Base-by-base conservation (phyloP, 345 rosid species). In the Anastatica hierochuntica region DNA sequence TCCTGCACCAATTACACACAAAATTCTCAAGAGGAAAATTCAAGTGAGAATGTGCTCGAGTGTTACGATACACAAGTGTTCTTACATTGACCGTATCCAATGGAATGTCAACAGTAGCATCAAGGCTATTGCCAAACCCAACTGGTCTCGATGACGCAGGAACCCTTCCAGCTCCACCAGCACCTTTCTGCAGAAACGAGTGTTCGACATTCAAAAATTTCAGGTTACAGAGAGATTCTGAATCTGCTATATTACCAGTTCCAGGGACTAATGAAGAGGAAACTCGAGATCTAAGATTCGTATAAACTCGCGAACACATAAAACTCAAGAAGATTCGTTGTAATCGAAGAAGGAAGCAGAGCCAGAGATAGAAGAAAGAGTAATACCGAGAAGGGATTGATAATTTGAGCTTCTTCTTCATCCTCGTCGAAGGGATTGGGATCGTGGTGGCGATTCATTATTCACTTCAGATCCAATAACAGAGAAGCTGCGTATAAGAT, bases 311-410 rank as follows among this genome's bases (percentile, higher is more conserved):
- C 27, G 17, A 43, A 44, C 12, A 14, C 48, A 29, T 5, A 40
- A 37, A 50, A 1, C 40, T 8, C 14, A 1, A 13, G 5, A 1
- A 13, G 4, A 43, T 4, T 3, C 37, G 34, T 17, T 31, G 3
- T 13, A 39, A 42, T 6, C 10, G 6, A 29, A 61, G 37, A 49
- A 57, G 42, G 24, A 33, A 8, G 35, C 60, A 68, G 80, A 77
- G 75, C 70, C 47, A 74, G 53, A 14, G 30, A 37, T 43, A 30
- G 40, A 5, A 45, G 13, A 37, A 13, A 47, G 17, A 39, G 52
- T 5, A 29, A 5, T 38, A 90, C 98, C 75, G 98, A 90, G 64
- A 90, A 90, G 3, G 96, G 98, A 87, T 90, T 87, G 77, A 87
- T 88, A 67, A 77, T n/a, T n/a, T n/a, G n/a, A n/a, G n/a, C 80